These are phyloP conservation scores for Penicillium palitans DNA, from an alignment of 2,329 filamentous ascomycete genomes.

Conservation along the genomic window DNA sequence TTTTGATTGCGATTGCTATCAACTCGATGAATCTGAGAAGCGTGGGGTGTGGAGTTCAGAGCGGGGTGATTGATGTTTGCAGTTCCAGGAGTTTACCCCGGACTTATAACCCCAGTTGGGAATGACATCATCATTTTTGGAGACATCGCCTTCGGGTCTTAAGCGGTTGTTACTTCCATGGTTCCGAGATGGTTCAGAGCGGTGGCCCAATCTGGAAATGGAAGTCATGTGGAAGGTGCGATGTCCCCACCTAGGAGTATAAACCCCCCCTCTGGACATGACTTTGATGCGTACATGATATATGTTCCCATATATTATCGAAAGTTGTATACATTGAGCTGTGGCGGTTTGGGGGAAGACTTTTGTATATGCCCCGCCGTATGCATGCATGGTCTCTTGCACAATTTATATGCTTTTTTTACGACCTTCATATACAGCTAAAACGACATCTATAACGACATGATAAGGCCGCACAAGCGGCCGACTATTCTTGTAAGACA, in stretches of 20 bases:
- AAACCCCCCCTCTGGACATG: not conserved
- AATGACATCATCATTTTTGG: conserved; percentile 8
- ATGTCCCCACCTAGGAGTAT: not conserved
- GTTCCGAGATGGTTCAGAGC: not conserved
- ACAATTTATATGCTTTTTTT: too few species aligned
- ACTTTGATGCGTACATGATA: too few species aligned
- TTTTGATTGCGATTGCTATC: not conserved
- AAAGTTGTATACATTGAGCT: not conserved
- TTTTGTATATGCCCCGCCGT: not conserved
- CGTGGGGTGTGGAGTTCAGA: not conserved
- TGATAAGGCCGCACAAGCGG: too few species aligned
- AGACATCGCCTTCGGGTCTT: too few species aligned
- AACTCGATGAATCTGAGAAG: not conserved
- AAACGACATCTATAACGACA: too few species aligned
- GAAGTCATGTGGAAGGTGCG: not conserved
- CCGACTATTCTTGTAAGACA: too few species aligned
- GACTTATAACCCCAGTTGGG: not conserved
- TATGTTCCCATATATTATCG: too few species aligned
- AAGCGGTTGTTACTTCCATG: too few species aligned
- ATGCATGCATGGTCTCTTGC: not conserved
- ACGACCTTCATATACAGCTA: too few species aligned
- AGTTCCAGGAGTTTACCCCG: not conserved
- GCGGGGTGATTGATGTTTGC: not conserved
- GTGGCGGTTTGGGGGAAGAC: not conserved
- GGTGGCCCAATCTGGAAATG: not conserved